A percentile compares a stretch with the other conserved stretches of the same genome.
These are phyloP conservation scores for Triticum timopheevii DNA, from an alignment of 176 grass and related monocot species.

Conservation along the genomic window DNA sequence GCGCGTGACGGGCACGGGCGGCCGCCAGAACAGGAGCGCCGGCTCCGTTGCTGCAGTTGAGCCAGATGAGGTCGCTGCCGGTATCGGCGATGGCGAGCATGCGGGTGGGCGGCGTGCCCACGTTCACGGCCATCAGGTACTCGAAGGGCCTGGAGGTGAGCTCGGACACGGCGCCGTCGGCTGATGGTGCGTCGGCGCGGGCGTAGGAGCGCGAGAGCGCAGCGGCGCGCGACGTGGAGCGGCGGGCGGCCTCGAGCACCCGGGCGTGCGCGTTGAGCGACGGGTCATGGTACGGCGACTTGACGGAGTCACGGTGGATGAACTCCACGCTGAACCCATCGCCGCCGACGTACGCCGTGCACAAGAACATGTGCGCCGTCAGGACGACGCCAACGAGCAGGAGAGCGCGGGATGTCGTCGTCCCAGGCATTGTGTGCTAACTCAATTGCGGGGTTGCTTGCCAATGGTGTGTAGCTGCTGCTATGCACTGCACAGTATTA, in stretches of 20 bases:
- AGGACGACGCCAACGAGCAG: constrained; percentile 10
- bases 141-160: constrained; percentile 40
- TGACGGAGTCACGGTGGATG: constrained; percentile 58
- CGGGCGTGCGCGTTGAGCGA: constrained; percentile 22
- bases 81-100: constrained; percentile 55
- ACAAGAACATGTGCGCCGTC: not conserved
- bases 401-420: not conserved
- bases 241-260: constrained; percentile 24
- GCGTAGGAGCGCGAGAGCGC: not conserved
- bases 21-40: too few species aligned
- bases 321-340: constrained; percentile 58
- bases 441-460: too few species aligned
- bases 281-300: constrained; percentile 42
- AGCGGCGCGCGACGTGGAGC: constrained; percentile 29
- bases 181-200: not conserved
- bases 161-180: constrained; percentile 16
- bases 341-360: not conserved
- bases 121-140: constrained; percentile 40
- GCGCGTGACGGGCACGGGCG: too few species aligned
- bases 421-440: not conserved
- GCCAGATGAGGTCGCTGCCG: constrained; percentile 70
- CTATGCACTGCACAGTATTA: too few species aligned
- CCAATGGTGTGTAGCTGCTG: too few species aligned
- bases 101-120: constrained; percentile 49
- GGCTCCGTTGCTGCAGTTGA: constrained; percentile 10